These are phyloP conservation scores for Pigoraptor vietnamica DNA, from an alignment of 78 protist species.

Conservation along the genomic window DNA sequence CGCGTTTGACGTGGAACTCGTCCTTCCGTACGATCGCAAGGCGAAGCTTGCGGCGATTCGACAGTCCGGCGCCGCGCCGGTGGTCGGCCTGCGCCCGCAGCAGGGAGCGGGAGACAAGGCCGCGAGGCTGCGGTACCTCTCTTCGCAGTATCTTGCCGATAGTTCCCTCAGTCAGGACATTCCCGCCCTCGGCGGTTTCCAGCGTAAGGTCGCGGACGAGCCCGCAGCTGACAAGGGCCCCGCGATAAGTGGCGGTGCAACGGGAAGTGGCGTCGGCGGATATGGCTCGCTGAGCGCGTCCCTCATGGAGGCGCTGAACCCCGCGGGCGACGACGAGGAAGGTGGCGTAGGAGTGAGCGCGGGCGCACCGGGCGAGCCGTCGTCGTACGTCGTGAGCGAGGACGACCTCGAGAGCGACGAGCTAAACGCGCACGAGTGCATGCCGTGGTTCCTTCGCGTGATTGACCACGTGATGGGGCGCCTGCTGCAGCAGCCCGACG, in stretches of 20 bases:
- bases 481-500: neutral
- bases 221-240: neutral
- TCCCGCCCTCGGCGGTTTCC: neutral
- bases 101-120: neutral
- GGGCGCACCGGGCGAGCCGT: neutral
- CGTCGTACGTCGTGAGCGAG: neutral
- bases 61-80: neutral
- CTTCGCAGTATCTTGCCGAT: constrained; percentile 21
- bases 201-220: too few relatives aligned
- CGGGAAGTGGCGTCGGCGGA: neutral
- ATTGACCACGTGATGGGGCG: neutral
- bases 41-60: neutral
- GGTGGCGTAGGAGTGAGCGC: neutral
- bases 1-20: neutral
- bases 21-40: neutral
- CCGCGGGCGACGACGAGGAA: neutral
- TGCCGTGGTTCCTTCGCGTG: constrained; percentile 28
- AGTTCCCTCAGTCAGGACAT: constrained; percentile 8
- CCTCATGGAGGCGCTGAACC: neutral
- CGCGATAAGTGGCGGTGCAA: neutral
- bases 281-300: neutral
- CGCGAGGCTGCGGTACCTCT: neutral
- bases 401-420: constrained; percentile 23
- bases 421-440: constrained; percentile 19
- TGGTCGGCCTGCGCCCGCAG: neutral